Evolutionary conservation across 2,329 filamentous ascomycete species (phyloP).

Genomic region (Cadophora malorum): DNA sequence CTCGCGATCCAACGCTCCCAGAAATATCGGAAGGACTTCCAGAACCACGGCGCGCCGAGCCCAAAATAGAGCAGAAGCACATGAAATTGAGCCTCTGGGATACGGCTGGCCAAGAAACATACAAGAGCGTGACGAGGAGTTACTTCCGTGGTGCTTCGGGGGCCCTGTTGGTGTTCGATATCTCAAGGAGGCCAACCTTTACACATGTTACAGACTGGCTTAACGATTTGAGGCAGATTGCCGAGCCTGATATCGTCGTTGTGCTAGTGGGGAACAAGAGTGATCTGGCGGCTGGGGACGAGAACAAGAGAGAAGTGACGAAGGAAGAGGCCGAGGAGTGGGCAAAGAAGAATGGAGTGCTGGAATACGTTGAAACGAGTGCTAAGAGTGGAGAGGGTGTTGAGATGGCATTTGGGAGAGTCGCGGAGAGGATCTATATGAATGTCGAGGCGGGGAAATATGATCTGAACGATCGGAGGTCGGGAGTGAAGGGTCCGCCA

Average conservation of each 20-base stretch:
- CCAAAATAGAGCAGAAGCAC: slow-evolving; percentile 64
- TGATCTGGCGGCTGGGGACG: slow-evolving; percentile 68
- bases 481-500: slow-evolving; percentile 81
- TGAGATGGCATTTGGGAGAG: slow-evolving; percentile 89
- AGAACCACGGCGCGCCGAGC: slow-evolving; percentile 53
- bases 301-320: slow-evolving; percentile 80
- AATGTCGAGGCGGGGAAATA: slow-evolving; percentile 93
- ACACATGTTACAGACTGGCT: slow-evolving; percentile 91
- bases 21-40: slow-evolving; percentile 54
- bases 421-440: slow-evolving; percentile 93
- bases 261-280: slow-evolving; percentile 95
- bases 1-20: slow-evolving; percentile 37
- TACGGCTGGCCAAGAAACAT: slow-evolving; percentile 95
- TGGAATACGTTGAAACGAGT: slow-evolving; percentile 94
- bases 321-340: slow-evolving; percentile 86
- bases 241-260: slow-evolving; percentile 93
- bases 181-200: slow-evolving; percentile 85
- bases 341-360: slow-evolving; percentile 83
- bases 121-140: slow-evolving; percentile 92
- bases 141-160: slow-evolving; percentile 74
- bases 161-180: slow-evolving; percentile 91
- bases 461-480: slow-evolving; percentile 90
- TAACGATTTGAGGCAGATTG: slow-evolving; percentile 90
- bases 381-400: slow-evolving; percentile 96
- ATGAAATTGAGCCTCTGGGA: slow-evolving; percentile 98